Evolutionary conservation across 495 filamentous ascomycete species (phyloP), one percentile per base, ranked within the genome.

Genomic region (Talaromyces proteolyticus): DNA sequence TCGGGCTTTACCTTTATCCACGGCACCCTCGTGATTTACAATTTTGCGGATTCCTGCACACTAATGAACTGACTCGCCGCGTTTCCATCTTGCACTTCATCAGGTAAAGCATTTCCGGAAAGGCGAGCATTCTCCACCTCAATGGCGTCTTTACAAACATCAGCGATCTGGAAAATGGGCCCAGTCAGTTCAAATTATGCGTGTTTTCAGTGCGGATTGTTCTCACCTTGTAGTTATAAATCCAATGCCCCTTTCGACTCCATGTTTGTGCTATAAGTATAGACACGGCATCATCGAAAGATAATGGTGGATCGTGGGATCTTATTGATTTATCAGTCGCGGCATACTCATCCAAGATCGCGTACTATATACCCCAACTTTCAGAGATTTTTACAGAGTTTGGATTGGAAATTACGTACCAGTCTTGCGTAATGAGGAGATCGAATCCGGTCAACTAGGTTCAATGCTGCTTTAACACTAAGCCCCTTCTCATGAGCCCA

Each of bases 371-470:
- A 42, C n/a, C 3, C 37, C 7, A 21, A 21, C 19, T 18, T 2
- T 21, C n/a, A 21, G 41, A 20, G 19, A 19, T 20, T 2, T 16
- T 44, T 10, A 51, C 18, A 11, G 1, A 34, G 16, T 14, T 11
- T 8, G 21, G 1, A 1, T 14, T 8, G 11, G 18, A 29, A 41
- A 20, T 3, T 1, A 14, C 24, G n/a, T 29, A 57, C 54, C 55
- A 65, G 49, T 10, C 41, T 47, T 39, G 46, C 41, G 47, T 65
- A 65, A 44, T 65, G 59, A 18, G 57, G 59, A 0, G 55, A 56
- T 11, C 62, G 47, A 12, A 62, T 56, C 3, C 46, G 24, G 39
- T 62, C 57, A 40, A 53, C 61, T 6, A 65, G 44, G 16, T 53
- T 51, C 3, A 64, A 44, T 1, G 48, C 61, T 17, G 51, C 42